Evolutionary conservation across 306 rosid species (phyloP), one percentile per base, ranked within the genome.

Genomic region (Dalbergia cochinchinensis): DNA sequence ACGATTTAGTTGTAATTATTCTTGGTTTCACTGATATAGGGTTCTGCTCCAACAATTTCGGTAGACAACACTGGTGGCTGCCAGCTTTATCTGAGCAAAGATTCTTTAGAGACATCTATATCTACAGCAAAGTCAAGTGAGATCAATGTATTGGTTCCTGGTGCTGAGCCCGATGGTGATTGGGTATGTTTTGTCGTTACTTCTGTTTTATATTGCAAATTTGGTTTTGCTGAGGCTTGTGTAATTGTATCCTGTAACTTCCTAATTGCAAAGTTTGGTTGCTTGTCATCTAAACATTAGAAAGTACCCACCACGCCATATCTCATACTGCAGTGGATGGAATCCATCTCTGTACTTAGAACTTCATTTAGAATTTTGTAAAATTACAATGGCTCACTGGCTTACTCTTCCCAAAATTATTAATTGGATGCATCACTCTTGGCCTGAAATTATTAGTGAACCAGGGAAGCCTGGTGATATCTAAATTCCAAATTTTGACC

Each of bases 101-200:
- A 93, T 74, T 88, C 99, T 76, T 83, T 95, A 72, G 88, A 77
- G 72, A 73, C 92, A 58, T 89, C 99, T 78, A 80, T 95, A 82
- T 91, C 98, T 66, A 88, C 99, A 71, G 98, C 99, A 35, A 95
- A 95, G 88, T 90, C 99, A 53, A 93, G 99, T 74, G 99, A 93
- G 92, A 87, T 95, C 84, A 95, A 95, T 85, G 90, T 95, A 47
- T 67, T 95, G 89, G 97, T 95, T 68, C 99, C 98, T 57, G 92
- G 91, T 63, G 82, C 84, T 54, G 88, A 70, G 78, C 87, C 98
- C 58, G 85, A 91, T 73, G 91, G 84, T 88, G 98, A 95, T 83
- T 95, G 97, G 99, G 99, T 95, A 91, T 51, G 91, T 82, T 82
- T 78, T 76, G 66, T 6, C 31, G 11, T 66, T 57, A 33, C 20